phyloP scores from a whole-genome alignment of 176 grass and related monocot species.

The Hyparrhenia diplandra region DNA sequence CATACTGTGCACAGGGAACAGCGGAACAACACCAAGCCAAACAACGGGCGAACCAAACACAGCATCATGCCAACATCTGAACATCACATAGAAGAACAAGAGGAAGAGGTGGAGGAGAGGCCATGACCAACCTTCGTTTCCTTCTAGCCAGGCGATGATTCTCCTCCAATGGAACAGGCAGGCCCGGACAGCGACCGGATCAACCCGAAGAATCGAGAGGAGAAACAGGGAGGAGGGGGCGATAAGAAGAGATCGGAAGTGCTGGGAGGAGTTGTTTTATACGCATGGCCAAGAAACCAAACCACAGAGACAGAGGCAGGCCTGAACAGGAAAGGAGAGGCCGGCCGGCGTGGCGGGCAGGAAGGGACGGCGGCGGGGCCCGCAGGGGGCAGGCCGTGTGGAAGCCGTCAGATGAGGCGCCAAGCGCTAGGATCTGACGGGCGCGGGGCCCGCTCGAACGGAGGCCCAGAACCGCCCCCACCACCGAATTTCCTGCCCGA shows the following conservation, averaged over 20 bases:
- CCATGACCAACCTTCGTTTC: slow-evolving; percentile 21
- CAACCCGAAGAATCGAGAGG: background rate
- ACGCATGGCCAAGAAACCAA: slow-evolving; percentile 31
- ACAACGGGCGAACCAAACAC: background rate
- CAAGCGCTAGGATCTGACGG: slow-evolving; percentile 35
- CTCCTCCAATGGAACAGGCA: slow-evolving; percentile 22
- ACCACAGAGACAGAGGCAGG: background rate
- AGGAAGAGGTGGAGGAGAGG: background rate
- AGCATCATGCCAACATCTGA: background rate
- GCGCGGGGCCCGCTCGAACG: slow-evolving; percentile 41
- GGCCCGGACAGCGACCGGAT: slow-evolving; percentile 1
- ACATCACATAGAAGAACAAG: background rate
- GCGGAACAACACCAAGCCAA: background rate
- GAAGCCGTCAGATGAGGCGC: slow-evolving; percentile 43
- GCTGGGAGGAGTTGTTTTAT: slow-evolving; percentile 25
- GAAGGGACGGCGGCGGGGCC: slow-evolving; percentile 18
- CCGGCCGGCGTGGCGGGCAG: slow-evolving; percentile 29
- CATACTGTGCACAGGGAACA: background rate
- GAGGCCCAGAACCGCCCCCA: slow-evolving; percentile 33
- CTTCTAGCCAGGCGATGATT: background rate
- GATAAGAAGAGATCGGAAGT: background rate
- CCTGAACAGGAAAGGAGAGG: too few relatives aligned
- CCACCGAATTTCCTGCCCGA: slow-evolving; percentile 41
- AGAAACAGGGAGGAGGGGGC: background rate
- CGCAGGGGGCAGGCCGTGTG: background rate